Evolutionary conservation across 2,329 filamentous ascomycete species (phyloP).

Genomic region (Scedosporium aurantiacum): DNA sequence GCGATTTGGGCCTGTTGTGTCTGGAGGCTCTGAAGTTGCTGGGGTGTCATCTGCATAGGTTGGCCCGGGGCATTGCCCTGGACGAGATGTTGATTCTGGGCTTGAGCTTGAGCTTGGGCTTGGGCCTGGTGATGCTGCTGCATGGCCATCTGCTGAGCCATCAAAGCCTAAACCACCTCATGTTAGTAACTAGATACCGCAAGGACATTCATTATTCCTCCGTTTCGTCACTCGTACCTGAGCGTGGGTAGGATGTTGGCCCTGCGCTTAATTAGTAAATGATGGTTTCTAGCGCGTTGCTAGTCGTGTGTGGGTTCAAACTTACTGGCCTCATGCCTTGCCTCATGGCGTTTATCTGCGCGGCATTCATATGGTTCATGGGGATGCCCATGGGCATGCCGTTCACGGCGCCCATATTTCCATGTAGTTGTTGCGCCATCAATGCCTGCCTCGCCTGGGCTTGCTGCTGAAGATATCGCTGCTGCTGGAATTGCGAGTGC

Average conservation of each 20-base stretch:
- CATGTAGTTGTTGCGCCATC: constrained; percentile 37
- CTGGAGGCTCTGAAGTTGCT: constrained; percentile 14
- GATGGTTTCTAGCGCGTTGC: not conserved
- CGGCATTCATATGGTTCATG: constrained; percentile 28
- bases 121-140: constrained; percentile 27
- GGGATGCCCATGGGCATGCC: constrained; percentile 43
- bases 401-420: constrained; percentile 34
- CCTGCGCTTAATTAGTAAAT: constrained; percentile 8
- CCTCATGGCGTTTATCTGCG: constrained; percentile 42
- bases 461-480: constrained; percentile 18
- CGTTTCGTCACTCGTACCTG: constrained; percentile 4
- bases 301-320: constrained; percentile 7
- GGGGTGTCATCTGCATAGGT: constrained; percentile 35
- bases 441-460: constrained; percentile 31
- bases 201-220: too few species aligned
- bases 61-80: constrained; percentile 34
- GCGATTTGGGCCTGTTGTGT: constrained; percentile 8
- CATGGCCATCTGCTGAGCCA: constrained; percentile 35
- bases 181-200: not conserved
- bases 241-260: constrained; percentile 12
- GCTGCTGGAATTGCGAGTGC: constrained; percentile 20
- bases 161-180: constrained; percentile 20
- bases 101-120: constrained; percentile 9
- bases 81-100: constrained; percentile 27
- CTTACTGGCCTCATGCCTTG: constrained; percentile 31